A percentile compares a stretch with the other conserved stretches of the same genome.
Evolutionary conservation across 225 moss, liverwort and hornwort species (phyloP).

Genomic region (Climacium dendroides): DNA sequence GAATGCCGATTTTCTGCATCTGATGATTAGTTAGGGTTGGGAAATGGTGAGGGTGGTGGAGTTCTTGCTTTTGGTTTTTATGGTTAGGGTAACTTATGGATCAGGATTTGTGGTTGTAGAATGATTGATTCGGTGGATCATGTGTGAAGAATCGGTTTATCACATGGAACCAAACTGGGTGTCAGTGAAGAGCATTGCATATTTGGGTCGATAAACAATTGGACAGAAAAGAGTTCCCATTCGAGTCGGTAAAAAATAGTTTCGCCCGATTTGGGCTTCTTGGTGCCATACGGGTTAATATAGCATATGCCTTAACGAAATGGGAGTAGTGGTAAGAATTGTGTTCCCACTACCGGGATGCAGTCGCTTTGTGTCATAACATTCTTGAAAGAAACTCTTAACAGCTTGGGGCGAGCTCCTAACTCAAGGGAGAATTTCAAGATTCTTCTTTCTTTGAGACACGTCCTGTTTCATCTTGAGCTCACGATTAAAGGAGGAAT

Average conservation of each 20-base stretch:
- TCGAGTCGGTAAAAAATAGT: neutral
- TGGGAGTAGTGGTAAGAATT: neutral
- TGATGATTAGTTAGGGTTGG: neutral
- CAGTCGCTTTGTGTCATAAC: neutral
- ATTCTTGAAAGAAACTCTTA: neutral
- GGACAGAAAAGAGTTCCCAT: neutral
- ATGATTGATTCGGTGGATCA: neutral
- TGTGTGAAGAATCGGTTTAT: neutral
- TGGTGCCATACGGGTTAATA: neutral
- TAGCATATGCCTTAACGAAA: neutral
- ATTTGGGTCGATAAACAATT: neutral
- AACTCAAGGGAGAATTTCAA: neutral
- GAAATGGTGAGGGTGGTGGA: neutral
- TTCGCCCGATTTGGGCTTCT: neutral
- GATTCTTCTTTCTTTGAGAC: neutral
- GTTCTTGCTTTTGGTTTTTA: neutral
- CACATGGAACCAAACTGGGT: neutral
- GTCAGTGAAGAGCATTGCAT: neutral
- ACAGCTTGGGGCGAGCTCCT: neutral
- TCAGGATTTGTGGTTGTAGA: neutral
- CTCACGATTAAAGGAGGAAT: neutral
- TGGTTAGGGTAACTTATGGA: neutral
- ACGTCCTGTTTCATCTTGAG: neutral
- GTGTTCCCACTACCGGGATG: neutral
- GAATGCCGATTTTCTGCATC: neutral